Evolutionary conservation across 2,329 filamentous ascomycete genomes (phyloP).

Genomic region (Ascochyta rabiei): DNA sequence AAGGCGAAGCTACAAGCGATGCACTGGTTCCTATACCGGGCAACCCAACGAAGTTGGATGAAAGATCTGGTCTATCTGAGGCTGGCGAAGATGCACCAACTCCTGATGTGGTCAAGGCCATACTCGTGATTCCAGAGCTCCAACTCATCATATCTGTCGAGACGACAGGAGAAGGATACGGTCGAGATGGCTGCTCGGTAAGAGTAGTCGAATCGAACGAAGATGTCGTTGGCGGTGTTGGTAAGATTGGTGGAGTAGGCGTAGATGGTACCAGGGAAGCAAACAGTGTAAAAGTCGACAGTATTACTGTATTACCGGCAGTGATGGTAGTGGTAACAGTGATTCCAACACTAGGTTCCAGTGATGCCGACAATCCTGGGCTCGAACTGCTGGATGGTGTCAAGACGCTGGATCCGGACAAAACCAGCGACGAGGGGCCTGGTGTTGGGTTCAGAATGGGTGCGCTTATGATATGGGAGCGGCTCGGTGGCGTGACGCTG

Average conservation of each 20-base stretch:
- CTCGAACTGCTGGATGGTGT: neutral
- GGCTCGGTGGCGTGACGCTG: slow-evolving; percentile 37
- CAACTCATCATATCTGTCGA: neutral
- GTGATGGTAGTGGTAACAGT: neutral
- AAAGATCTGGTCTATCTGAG: neutral
- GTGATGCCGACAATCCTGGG: neutral
- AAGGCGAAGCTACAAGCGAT: neutral
- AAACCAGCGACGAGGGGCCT: slow-evolving; percentile 2
- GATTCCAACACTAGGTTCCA: too few species aligned
- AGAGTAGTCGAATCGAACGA: neutral
- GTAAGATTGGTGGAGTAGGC: neutral
- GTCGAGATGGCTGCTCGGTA: neutral
- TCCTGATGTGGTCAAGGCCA: neutral
- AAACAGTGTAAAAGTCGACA: neutral
- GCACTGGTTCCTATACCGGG: neutral
- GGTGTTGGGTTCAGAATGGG: slow-evolving; percentile 7
- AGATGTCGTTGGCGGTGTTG: neutral
- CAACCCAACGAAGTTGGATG: too few species aligned
- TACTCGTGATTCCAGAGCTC: neutral
- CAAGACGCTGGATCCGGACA: neutral
- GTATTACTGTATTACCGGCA: neutral
- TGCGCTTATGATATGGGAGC: slow-evolving; percentile 16
- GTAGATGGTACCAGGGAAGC: neutral
- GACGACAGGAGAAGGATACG: neutral
- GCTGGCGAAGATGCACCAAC: neutral